Evolutionary conservation across 768 basidiomycete species (phyloP), one percentile per base, ranked within the genome.

Genomic region (Neoboletus brunneissimus): DNA sequence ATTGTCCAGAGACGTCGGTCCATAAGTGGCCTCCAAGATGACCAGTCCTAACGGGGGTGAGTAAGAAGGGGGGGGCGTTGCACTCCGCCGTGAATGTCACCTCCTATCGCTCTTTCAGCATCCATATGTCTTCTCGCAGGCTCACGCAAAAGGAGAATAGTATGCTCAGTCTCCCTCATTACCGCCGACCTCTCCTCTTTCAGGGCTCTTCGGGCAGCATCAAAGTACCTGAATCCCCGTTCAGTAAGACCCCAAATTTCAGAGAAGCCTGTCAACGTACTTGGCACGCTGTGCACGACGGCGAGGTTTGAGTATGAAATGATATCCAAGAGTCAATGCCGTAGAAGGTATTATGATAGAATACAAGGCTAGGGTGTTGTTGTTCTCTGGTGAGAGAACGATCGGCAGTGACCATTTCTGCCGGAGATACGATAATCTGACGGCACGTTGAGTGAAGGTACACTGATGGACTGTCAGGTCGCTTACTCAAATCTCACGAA

Each of bases 1-100:
- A 50, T 77, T 77, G 51, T 78, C 79, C 53, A 70, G 71, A 64
- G 80, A 78, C 27, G 76, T 72, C 45, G 82, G 78, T 18, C 88
- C 88, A 70, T 93, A 94, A 10, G 73, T 78, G 22, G 91, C 93
- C 56, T 87, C 83, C 60, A 85, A 67, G 64, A 96, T 82, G 56
- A 95, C 79, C 43, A 95, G 77, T 52, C 91, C 90, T 92, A 60
- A 51, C 38, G 45, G 51, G 51, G 38, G 51, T 52, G 37, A 43
- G 64, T 57, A 54, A 66, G 56, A 61, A 64, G 54, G 3, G 25
- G 40, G 40, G 22, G 31, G 55, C 34, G 18, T 37, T 41, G 32
- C 45, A 13, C 47, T 43, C 55, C 51, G 56, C 52, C 42, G 48
- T 46, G 35, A 41, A 60, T 72, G 51, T 63, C 68, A 88, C 91